Evolutionary conservation across 352 stramenopile species (phyloP).

Genomic region (Globisporangium radiosum): DNA sequence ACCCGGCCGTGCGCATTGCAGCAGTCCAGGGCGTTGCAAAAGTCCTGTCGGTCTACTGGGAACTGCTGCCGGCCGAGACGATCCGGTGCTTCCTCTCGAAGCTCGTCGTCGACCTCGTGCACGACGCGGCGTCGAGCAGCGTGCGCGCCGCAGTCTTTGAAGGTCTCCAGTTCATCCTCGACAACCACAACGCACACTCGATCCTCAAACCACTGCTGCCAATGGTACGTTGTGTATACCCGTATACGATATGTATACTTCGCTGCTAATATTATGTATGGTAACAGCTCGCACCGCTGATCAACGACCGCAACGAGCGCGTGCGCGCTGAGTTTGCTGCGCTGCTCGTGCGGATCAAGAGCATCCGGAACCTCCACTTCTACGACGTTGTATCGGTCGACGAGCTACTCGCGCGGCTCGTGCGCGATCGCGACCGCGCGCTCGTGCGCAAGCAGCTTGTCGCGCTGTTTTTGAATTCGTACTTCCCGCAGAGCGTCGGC

Average conservation of each 20-base stretch:
- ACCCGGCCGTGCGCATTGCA: constrained; percentile 70
- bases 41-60: constrained; percentile 81
- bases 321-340: constrained; percentile 73
- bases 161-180: constrained; percentile 78
- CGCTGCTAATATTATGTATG: too few relatives aligned
- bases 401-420: constrained; percentile 64
- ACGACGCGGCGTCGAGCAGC: constrained; percentile 64
- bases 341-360: constrained; percentile 83
- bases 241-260: too few relatives aligned
- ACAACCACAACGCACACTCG: constrained; percentile 82
- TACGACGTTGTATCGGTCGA: constrained; percentile 82
- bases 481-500: constrained; percentile 78
- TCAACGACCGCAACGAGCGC: constrained; percentile 81
- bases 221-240: constrained; percentile 37
- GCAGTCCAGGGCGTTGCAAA: constrained; percentile 78
- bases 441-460: constrained; percentile 71
- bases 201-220: constrained; percentile 80
- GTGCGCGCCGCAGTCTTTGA: constrained; percentile 83
- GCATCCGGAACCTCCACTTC: constrained; percentile 82
- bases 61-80: constrained; percentile 70
- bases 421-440: constrained; percentile 50
- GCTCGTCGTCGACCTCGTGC: constrained; percentile 73
- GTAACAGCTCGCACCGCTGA: constrained; percentile 56
- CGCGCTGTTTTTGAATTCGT: constrained; percentile 81
- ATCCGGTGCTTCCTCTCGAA: constrained; percentile 82